These are phyloP conservation scores for Colletotrichum karsti DNA, from an alignment of 2,329 filamentous ascomycete species.

Conservation along the genomic window DNA sequence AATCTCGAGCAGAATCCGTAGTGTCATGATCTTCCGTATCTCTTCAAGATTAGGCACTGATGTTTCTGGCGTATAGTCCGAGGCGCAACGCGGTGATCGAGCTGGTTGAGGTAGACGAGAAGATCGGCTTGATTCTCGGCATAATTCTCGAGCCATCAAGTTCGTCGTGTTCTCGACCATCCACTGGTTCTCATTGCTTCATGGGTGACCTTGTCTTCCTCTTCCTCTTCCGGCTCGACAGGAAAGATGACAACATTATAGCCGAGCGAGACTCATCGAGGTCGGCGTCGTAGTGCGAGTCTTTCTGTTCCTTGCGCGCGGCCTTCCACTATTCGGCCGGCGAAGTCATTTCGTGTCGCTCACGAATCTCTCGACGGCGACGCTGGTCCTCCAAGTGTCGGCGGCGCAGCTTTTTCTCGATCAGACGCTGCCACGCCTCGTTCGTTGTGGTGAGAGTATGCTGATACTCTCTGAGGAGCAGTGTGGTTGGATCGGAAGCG, in stretches of 20 bases:
- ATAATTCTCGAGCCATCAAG: not conserved
- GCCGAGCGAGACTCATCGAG: not conserved
- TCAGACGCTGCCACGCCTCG: not conserved
- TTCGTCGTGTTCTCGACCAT: not conserved
- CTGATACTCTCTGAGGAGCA: not conserved
- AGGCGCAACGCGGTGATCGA: not conserved
- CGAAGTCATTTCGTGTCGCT: not conserved
- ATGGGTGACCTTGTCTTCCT: too few relatives aligned
- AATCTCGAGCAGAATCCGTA: too few relatives aligned
- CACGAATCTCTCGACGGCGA: not conserved
- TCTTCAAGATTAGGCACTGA: not conserved
- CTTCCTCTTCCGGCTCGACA: too few relatives aligned
- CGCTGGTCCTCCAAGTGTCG: not conserved
- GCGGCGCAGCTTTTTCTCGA: not conserved
- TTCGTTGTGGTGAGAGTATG: not conserved
- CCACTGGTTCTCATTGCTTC: too few relatives aligned
- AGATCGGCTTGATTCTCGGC: not conserved
- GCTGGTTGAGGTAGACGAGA: not conserved
- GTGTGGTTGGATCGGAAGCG: not conserved
- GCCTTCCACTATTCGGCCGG: not conserved
- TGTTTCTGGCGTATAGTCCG: not conserved
- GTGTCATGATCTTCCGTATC: too few relatives aligned
- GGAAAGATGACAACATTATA: accelerated
- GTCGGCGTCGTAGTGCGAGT: not conserved
- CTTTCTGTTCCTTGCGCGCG: not conserved